Evolutionary conservation across 1,284 basidiomycete species (phyloP).

Genomic region (Melampsora americana): DNA sequence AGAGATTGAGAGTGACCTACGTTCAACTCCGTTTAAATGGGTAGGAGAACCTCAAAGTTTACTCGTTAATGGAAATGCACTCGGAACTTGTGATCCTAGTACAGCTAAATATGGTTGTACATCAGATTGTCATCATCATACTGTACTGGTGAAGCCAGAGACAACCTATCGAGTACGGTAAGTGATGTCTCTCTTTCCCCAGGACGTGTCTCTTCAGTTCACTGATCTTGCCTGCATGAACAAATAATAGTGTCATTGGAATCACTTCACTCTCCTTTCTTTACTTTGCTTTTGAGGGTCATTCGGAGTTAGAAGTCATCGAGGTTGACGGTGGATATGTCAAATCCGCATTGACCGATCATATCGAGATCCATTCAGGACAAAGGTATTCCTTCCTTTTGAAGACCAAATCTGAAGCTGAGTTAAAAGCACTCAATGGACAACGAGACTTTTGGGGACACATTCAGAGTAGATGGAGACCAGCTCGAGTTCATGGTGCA

Average conservation of each 20-base stretch:
- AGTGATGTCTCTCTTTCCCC: constrained; percentile 10
- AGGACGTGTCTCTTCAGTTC: constrained; percentile 45
- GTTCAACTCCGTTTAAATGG: too few relatives aligned
- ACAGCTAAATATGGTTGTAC: too few relatives aligned
- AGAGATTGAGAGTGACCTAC: constrained; percentile 45
- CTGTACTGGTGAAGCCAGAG: too few relatives aligned
- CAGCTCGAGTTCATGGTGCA: constrained; percentile 6
- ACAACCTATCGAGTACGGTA: too few relatives aligned
- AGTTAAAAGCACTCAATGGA: constrained; percentile 39
- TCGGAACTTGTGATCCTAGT: constrained; percentile 46
- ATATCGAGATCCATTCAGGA: too few relatives aligned
- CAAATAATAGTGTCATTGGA: constrained; percentile 21
- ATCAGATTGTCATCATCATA: too few relatives aligned
- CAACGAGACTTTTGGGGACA: constrained; percentile 16
- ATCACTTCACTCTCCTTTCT: constrained; percentile 22
- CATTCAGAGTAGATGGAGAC: constrained; percentile 23
- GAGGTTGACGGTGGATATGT: constrained; percentile 50
- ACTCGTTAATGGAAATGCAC: constrained; percentile 47
- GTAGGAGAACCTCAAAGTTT: constrained; percentile 47
- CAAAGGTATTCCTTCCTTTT: constrained; percentile 50
- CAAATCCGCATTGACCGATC: constrained; percentile 35
- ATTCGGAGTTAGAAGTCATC: constrained; percentile 46
- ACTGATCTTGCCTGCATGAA: not conserved
- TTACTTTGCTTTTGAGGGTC: too few relatives aligned
- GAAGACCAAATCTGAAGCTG: constrained; percentile 13